Evolutionary conservation across 192 early-diverging fungal species (phyloP).

Genomic region (Obelidium mucronatum): DNA sequence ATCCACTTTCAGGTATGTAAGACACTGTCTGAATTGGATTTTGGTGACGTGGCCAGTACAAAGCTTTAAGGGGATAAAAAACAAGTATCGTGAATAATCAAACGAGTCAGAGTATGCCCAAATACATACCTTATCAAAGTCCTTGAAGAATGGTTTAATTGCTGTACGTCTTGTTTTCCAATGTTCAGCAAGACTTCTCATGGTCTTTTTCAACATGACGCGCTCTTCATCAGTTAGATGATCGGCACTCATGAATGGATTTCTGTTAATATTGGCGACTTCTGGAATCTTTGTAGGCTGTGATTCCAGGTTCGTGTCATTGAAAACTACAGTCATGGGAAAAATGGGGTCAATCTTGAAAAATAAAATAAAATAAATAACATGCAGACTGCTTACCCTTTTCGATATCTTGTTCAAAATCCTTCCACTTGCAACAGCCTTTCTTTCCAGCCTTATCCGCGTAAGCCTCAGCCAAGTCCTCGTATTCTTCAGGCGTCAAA

Average conservation of each 20-base stretch:
- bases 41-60: constrained; percentile 61
- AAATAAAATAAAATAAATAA: no score
- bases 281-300: constrained; percentile 45
- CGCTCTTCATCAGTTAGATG: constrained; percentile 44
- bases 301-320: constrained; percentile 50
- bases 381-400: constrained; percentile 37
- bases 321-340: constrained; percentile 48
- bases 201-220: constrained; percentile 29
- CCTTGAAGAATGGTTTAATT: constrained; percentile 64
- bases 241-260: constrained; percentile 42
- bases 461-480: constrained; percentile 51
- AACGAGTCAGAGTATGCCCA: constrained; percentile 9
- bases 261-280: constrained; percentile 14
- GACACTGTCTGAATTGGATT: constrained; percentile 59
- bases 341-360: neutral
- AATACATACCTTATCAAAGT: constrained; percentile 63
- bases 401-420: constrained; percentile 58
- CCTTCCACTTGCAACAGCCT: constrained; percentile 55
- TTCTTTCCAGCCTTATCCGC: constrained; percentile 31
- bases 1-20: constrained; percentile 52
- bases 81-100: neutral
- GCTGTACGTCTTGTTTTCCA: constrained; percentile 52
- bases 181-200: constrained; percentile 49
- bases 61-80: no score
- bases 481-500: constrained; percentile 46